These are phyloP conservation scores for Poterioochromonas sp. DNA, from an alignment of 352 stramenopile genomes.

Conservation along the genomic window DNA sequence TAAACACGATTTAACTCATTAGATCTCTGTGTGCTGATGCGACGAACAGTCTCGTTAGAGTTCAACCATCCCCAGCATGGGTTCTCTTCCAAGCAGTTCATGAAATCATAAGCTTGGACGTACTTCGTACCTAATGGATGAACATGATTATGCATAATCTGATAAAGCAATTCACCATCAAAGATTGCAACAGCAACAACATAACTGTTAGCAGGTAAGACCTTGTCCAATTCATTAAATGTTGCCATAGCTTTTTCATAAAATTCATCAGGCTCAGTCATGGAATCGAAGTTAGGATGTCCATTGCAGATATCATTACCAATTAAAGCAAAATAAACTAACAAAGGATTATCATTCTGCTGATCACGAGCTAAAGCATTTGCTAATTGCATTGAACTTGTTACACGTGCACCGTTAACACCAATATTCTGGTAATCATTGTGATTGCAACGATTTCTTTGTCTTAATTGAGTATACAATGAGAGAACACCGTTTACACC, in stretches of 20 bases:
- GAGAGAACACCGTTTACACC: not conserved
- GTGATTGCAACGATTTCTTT: conserved; percentile 36
- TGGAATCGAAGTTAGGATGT: conserved; percentile 35
- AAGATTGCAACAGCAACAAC: conserved; percentile 33
- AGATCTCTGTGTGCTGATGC: not conserved
- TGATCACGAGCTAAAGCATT: conserved; percentile 31
- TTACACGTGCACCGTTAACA: conserved; percentile 37
- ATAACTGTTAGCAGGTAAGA: conserved; percentile 22
- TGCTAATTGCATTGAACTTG: conserved; percentile 7
- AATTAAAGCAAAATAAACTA: conserved; percentile 37
- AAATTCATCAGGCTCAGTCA: conserved; percentile 37
- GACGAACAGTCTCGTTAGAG: conserved; percentile 22
- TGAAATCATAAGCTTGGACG: conserved; percentile 28
- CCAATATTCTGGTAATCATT: conserved; percentile 38
- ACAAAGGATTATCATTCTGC: conserved; percentile 29
- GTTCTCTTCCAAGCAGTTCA: conserved; percentile 36
- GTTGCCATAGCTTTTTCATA: conserved; percentile 26
- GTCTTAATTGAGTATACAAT: conserved; percentile 7
- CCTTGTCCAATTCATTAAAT: conserved; percentile 27
- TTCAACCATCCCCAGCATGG: conserved; percentile 39
- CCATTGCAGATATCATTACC: conserved; percentile 40
- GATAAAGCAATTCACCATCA: conserved; percentile 32
- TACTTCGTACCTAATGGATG: conserved; percentile 33
- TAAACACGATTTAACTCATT: conserved; percentile 33
- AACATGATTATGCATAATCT: conserved; percentile 33